Evolutionary conservation across 2,329 filamentous ascomycete genomes (phyloP), one percentile per base, ranked within the genome.

Genomic region (Pestalotiopsis sp.): DNA sequence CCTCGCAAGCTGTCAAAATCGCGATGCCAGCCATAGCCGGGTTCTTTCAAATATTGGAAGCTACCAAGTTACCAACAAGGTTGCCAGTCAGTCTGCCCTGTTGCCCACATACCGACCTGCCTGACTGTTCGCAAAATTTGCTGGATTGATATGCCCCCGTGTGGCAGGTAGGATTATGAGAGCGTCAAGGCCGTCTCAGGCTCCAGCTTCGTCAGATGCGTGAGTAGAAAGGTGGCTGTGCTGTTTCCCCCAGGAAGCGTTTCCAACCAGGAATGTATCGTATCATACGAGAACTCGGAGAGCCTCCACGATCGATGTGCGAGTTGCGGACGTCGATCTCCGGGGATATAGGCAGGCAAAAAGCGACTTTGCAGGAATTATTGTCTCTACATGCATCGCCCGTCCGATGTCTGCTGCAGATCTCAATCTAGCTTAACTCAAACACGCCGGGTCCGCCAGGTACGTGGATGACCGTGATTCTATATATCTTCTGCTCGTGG

Each of bases 341-440:
- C 27, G 31, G 56, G n/a, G 23, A 59, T 23, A 25, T 13, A 25
- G 56, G 31, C 27, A 62, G 17, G 20, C 59, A 39, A 52, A 39
- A 52, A n/a, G 45, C 45, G 45, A 52, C 45, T 52, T 52, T 52
- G 45, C 45, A 52, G 45, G 14, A 52, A 36, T 52, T 52, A n/a
- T 52, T 52, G 45, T 52, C 45, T n/a, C 20, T 62, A 31, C 39
- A 38, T 25, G 5, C 39, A 38, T 23, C 25, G 61, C 23, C 27
- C 63, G 49, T 66, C 49, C 49, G 45, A 36, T 56, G 63, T 58
- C 63, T 58, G 20, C 23, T 64, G 63, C 49, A 66, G 63, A 66
- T 66, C 63, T n/a, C 45, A 56, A 66, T 49, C 41, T 57, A 49
- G 20, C 52, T 64, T 66, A 17, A 36, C 38, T 36, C 38, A 12